A percentile compares a stretch with the other conserved stretches of the same genome.
Conservation (phyloP, 2,329 filamentous ascomycete genomes). For the Pseudocercospora fijiensis region DNA sequence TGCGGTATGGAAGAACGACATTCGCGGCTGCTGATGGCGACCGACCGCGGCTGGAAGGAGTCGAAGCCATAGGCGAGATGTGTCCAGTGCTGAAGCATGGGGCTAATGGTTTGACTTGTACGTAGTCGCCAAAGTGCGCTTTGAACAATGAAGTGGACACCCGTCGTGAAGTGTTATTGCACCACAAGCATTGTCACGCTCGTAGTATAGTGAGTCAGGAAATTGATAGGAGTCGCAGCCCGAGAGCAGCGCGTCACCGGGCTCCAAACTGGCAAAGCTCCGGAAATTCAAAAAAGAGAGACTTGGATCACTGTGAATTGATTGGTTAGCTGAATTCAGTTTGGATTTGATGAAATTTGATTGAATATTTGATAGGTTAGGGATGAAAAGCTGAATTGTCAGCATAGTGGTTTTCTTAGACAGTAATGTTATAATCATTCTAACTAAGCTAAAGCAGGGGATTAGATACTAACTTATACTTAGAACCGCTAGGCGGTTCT, state of each 20-base stretch:
- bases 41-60: conserved; percentile 16
- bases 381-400: no score
- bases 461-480: no score
- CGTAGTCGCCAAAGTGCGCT: background rate
- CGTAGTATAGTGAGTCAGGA: background rate
- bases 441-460: no score
- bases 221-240: background rate
- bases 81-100: background rate
- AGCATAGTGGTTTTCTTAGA: no score
- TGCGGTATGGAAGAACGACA: conserved; percentile 31
- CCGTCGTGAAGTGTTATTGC: background rate
- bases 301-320: no score
- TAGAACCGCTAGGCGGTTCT: no score
- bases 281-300: no score
- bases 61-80: conserved; percentile 19
- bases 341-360: no score
- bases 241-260: background rate
- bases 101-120: background rate
- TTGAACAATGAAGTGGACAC: background rate
- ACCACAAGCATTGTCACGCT: background rate
- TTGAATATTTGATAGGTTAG: no score
- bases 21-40: conserved; percentile 15
- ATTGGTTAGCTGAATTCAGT: no score
- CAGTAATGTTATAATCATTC: no score
- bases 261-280: no score